These are phyloP conservation scores for Bassia scoparia DNA, from an alignment of 148 eudicot species.

Conservation along the genomic window DNA sequence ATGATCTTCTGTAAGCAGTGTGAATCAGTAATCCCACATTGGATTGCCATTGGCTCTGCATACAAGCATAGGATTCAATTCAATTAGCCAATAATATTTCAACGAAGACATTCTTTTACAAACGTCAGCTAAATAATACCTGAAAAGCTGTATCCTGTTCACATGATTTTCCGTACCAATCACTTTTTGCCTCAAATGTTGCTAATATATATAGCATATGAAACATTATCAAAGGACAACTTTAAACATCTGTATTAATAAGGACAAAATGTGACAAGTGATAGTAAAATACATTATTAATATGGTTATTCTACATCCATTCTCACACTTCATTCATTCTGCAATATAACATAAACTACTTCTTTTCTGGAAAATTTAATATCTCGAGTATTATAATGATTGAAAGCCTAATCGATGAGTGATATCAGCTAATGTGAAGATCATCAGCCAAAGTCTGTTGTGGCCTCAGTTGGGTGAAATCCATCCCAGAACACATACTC, in stretches of 20 bases:
- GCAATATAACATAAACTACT: not conserved
- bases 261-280: not conserved
- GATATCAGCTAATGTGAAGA: constrained; percentile 53
- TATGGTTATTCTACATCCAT: not conserved
- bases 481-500: constrained; percentile 90
- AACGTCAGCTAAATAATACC: not conserved
- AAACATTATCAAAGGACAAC: not conserved
- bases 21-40: no score
- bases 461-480: constrained; percentile 77
- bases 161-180: not conserved
- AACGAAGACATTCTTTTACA: not conserved
- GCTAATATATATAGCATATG: not conserved
- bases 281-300: not conserved
- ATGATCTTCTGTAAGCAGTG: no score
- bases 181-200: not conserved
- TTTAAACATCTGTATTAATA: not conserved
- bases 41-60: no score
- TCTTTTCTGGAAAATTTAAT: not conserved
- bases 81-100: no score
- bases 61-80: no score
- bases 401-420: constrained; percentile 47
- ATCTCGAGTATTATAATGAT: no score
- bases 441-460: constrained; percentile 65
- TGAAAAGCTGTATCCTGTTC: not conserved
- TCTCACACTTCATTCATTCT: not conserved